These are phyloP conservation scores for Metarhizium robertsii DNA, from an alignment of 2,329 filamentous ascomycete species.

Conservation along the genomic window DNA sequence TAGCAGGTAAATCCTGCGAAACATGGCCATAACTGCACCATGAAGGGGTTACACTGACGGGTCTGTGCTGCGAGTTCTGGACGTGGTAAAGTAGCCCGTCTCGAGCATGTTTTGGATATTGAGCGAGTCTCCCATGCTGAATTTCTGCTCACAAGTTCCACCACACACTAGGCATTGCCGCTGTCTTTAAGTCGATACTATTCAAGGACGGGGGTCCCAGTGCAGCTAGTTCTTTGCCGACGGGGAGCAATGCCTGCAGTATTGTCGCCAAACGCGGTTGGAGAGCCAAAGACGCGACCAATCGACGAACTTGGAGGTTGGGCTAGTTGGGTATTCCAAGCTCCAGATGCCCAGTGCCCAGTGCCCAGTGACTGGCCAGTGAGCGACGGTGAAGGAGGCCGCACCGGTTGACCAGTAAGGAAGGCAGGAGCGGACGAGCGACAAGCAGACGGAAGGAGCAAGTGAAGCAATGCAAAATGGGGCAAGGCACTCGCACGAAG, in stretches of 20 bases:
- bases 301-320: too few species aligned
- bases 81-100: slow-evolving; percentile 41
- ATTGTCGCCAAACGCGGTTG: neutral
- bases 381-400: neutral
- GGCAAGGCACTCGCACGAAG: neutral
- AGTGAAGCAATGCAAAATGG: neutral
- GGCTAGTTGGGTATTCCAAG: too few species aligned
- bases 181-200: neutral
- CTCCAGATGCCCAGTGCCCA: too few species aligned
- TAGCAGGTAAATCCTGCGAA: neutral
- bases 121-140: slow-evolving; percentile 32
- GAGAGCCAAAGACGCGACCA: neutral
- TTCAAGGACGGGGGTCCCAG: neutral
- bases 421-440: neutral
- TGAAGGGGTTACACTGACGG: slow-evolving; percentile 12
- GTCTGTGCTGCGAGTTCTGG: slow-evolving; percentile 27
- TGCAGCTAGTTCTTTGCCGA: neutral
- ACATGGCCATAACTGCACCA: neutral
- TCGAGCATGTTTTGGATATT: slow-evolving; percentile 37
- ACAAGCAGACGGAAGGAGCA: neutral
- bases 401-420: neutral
- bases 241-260: neutral
- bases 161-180: slow-evolving; percentile 13
- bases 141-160: slow-evolving; percentile 6
- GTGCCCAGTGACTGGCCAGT: too few species aligned